Evolutionary conservation across 352 stramenopile species (phyloP), one percentile per base, ranked within the genome.

Genomic region (Phytopythium chamaehyphon): DNA sequence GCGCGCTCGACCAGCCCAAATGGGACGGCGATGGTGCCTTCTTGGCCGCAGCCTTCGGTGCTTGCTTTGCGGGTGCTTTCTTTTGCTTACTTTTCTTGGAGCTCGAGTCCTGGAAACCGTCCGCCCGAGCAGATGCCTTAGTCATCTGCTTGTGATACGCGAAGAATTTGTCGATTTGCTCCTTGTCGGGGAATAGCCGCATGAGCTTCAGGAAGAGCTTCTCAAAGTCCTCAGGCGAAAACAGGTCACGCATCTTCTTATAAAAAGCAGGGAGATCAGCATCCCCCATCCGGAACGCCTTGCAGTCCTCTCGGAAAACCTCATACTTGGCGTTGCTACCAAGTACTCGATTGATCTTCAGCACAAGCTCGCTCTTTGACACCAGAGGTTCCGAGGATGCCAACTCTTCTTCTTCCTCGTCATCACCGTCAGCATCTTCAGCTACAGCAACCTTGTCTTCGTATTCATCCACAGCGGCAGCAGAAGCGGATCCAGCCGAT

Each of bases 251-350:
- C 55, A 91, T 79, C 51, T 87, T 86, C 46, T 61, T 55, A 52
- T 94, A 94, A 36, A 94, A 94, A 14, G 69, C 64, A 5, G 80
- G 66, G n/a, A 88, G 49, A 33, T 88, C 75, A 18, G 59, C 56
- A 24, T 90, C 71, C 0, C 62, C 69, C 16, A 76, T 24, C 3
- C 81, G 82, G 51, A 87, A 94, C 19, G 76, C 63, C 51, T 81
- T 86, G 60, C 84, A 94, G 23, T 75, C 66, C 55, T 91, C 73
- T 0, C 84, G 76, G 44, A 94, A 92, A 3, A 89, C 73, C 40
- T 92, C 81, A 54, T 92, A 94, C 61, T 91, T 92, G 19, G 78
- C 79, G 42, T 88, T 79, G 40, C 69, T 90, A 31, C 84, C 84
- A 2, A 94, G 66, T 10, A 79, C 67, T 40, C 90, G 77, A 14